Percentiles rank a stretch among this genome's conserved stretches.
These are phyloP conservation scores for Lipomyces spencermartinsiae DNA, from an alignment of 805 yeast species.

Conservation along the genomic window DNA sequence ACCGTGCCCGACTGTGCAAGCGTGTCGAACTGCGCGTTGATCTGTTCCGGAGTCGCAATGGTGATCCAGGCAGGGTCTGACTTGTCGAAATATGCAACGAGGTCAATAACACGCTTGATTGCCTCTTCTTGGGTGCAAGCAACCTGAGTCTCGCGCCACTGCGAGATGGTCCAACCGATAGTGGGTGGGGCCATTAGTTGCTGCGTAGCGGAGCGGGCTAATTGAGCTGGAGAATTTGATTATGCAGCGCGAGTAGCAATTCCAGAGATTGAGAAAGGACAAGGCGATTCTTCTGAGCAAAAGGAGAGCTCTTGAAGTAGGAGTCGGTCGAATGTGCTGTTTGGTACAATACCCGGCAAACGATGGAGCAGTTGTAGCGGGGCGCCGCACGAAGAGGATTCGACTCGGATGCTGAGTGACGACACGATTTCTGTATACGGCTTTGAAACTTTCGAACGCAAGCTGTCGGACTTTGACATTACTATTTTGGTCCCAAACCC, in stretches of 20 bases:
- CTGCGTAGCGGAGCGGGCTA: slow-evolving; percentile 1
- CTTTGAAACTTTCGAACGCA: too few relatives aligned
- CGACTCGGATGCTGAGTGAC: too few relatives aligned
- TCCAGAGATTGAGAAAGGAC: background rate
- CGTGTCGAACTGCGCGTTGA: slow-evolving; percentile 78
- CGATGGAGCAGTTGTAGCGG: too few relatives aligned
- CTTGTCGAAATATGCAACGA: slow-evolving; percentile 44
- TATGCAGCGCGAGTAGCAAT: background rate
- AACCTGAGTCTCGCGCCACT: slow-evolving; percentile 77
- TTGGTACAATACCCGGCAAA: too few relatives aligned
- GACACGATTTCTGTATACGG: too few relatives aligned
- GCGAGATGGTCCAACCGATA: slow-evolving; percentile 79
- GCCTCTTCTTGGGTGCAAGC: slow-evolving; percentile 68
- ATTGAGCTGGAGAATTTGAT: background rate
- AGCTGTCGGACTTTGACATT: too few relatives aligned
- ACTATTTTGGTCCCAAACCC: too few relatives aligned
- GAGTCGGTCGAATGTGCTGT: too few relatives aligned
- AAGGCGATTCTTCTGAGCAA: background rate
- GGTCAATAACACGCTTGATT: slow-evolving; percentile 53
- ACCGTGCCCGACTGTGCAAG: slow-evolving; percentile 59
- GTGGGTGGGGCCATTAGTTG: slow-evolving; percentile 38
- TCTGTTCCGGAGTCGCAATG: slow-evolving; percentile 64
- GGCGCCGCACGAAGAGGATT: too few relatives aligned
- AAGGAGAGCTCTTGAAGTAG: background rate
- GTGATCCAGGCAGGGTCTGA: slow-evolving; percentile 93